Evolutionary conservation across 2,329 filamentous ascomycete species (phyloP), one percentile per base, ranked within the genome.

Genomic region (Huntiella decipiens): DNA sequence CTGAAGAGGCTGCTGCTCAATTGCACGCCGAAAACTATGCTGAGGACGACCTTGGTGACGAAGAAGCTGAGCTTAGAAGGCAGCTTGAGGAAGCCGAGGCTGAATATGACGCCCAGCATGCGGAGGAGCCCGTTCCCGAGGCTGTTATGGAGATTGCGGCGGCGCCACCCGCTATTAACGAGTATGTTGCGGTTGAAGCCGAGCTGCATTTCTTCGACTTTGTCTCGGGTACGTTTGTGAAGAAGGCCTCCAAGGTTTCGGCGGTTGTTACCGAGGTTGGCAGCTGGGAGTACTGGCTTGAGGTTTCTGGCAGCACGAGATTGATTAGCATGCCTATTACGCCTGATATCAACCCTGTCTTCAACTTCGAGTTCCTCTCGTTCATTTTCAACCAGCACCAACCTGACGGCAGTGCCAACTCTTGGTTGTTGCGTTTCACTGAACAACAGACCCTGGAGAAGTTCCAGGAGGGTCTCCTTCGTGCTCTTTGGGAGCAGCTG

Each of bases 311-410:
- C 35, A 75, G 83, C 32, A 78, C 77, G 56, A 77, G 87, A 45
- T 95, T 86, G 84, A 67, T 98, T 2, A 86, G 86, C 16, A 83
- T 93, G 52, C 73, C 80, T 2, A 76, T 98, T 28, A 69, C 86
- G 28, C 80, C 84, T 5, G 91, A 98, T 54, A 85, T 96, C 61
- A 96, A 96, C 55, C 91, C 91, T 0, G 87, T 98, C 15, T 98
- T 96, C 68, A 96, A 96, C 63, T 96, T 95, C 53, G 91, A 98
- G 60, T 96, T 88, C 56, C 70, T 94, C n/a, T 96, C 88, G 0
- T 96, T 96, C 60, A 95, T 98, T 56, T 98, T 98, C 71, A 98
- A 98, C 57, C 86, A 95, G 59, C 96, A 94, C 59, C 74, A 81
- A 11, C 72, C 79, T 33, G 84, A 95, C 60, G 85, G 87, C 2